Base-by-base conservation (phyloP, 495 filamentous ascomycete species). In the Aspergillus ellipticus region DNA sequence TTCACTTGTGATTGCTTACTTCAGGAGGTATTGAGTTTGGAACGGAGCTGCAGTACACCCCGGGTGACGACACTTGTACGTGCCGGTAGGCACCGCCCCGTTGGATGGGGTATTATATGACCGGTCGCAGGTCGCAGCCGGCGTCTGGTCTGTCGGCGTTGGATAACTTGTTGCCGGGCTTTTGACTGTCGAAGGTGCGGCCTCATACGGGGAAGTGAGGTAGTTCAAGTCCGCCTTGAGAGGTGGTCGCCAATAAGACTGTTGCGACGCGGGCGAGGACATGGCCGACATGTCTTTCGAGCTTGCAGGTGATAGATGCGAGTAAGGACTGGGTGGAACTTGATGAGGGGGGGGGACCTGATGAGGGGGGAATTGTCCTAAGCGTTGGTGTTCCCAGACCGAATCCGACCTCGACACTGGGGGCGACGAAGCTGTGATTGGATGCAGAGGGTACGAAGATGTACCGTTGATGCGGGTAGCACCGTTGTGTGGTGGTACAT, bases 41-140 rank as follows among this genome's bases (percentile, higher is more conserved):
- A 98, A 98, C 5, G 94, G 89, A 17, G 82, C 68, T 41, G 92
- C 93, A 21, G 65, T 92, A 64, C 94, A 98, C 9, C 87, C 89
- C 1, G 79, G 75, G 79, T 82, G 80, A n/a, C 76, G 79, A 68
- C 89, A 92, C 62, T 78, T 81, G 65, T 79, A 87, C 33, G 69
- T 71, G 19, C 71, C 70, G 17, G 66, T 56, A 17, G 66, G 20
- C 7, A 56, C 46, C 19, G 24, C 4, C 4, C 64, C 71, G 42
- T 71, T 72, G 19, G 61, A 19, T 8, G 61, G 15, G 24, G 58
- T 55, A 28, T 49, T 59, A 42, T 65, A 67, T 3, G 55, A 28
- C 8, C 65, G 58, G 9, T 74, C 73, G 41, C 61, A 62, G 0
- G 57, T 29, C n/a, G 61, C 61, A 11, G 49, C 43, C 4, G 61